Conservation (phyloP, 2,329 filamentous ascomycete genomes). For the Verticillium albo-atrum region DNA sequence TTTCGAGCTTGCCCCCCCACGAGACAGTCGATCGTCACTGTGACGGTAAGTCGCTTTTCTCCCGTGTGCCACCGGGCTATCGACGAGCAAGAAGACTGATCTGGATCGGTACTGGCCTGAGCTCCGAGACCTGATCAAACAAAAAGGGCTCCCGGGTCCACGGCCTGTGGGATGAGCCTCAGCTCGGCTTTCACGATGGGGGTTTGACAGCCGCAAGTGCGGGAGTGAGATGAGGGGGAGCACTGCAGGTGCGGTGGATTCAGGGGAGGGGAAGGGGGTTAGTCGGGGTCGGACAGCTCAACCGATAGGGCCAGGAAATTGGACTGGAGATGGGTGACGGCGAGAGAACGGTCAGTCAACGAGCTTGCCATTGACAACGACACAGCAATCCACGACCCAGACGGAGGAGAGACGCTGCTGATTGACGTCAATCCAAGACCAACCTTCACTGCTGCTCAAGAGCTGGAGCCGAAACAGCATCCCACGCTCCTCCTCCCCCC, state of each 20-base stretch:
- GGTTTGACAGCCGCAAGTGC: neutral
- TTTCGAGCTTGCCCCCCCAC: neutral
- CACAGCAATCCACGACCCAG: neutral
- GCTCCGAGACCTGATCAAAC: neutral
- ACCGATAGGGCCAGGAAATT: neutral
- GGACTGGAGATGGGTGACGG: neutral
- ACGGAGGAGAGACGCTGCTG: neutral
- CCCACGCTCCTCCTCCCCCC: constrained; percentile 5
- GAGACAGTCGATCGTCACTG: neutral
- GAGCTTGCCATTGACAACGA: neutral
- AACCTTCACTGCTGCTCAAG: neutral
- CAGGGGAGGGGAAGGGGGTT: neutral
- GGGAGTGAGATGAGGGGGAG: neutral
- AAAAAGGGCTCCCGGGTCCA: neutral
- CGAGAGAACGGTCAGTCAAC: neutral
- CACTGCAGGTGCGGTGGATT: neutral
- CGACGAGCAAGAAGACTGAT: neutral
- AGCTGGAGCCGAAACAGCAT: neutral
- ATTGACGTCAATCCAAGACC: neutral
- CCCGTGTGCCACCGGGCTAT: too few relatives aligned
- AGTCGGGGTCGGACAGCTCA: neutral
- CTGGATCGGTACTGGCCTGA: neutral
- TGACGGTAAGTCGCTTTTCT: neutral
- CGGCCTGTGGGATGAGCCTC: neutral
- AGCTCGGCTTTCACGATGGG: neutral